These are phyloP conservation scores for Neonectria punicea DNA, from an alignment of 2,329 filamentous ascomycete genomes.

Conservation along the genomic window DNA sequence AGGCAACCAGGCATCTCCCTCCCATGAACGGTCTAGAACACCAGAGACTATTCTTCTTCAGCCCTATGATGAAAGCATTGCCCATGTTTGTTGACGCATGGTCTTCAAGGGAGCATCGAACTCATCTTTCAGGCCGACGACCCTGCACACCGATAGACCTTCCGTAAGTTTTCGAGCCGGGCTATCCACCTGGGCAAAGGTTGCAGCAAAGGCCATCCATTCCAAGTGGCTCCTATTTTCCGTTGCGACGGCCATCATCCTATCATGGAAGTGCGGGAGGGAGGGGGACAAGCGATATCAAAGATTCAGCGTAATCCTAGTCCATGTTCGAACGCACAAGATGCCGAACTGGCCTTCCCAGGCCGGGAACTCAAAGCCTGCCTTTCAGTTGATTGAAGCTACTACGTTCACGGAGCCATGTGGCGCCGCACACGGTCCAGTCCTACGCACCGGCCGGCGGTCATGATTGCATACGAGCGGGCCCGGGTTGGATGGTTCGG, in stretches of 20 bases:
- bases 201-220: background rate
- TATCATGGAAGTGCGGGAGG: slow-evolving; percentile 15
- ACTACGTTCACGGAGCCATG: background rate
- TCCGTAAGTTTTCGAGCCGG: background rate
- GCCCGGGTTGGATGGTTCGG: background rate
- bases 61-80: slow-evolving; percentile 18
- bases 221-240: slow-evolving; percentile 9
- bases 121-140: slow-evolving; percentile 12
- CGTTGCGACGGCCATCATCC: background rate
- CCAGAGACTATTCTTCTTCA: slow-evolving; percentile 3
- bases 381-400: background rate
- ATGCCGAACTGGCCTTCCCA: background rate
- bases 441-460: background rate
- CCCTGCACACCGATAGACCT: background rate
- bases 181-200: background rate
- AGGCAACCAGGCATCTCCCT: background rate
- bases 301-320: slow-evolving; percentile 7
- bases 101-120: slow-evolving; percentile 5
- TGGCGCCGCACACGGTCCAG: background rate
- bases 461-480: slow-evolving; percentile 4
- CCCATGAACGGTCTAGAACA: slow-evolving; percentile 11
- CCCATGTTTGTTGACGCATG: background rate
- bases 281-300: background rate
- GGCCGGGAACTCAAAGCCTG: background rate
- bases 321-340: background rate